phyloP scores from a whole-genome alignment of 768 basidiomycete species.

The Leccinum broughii region DNA sequence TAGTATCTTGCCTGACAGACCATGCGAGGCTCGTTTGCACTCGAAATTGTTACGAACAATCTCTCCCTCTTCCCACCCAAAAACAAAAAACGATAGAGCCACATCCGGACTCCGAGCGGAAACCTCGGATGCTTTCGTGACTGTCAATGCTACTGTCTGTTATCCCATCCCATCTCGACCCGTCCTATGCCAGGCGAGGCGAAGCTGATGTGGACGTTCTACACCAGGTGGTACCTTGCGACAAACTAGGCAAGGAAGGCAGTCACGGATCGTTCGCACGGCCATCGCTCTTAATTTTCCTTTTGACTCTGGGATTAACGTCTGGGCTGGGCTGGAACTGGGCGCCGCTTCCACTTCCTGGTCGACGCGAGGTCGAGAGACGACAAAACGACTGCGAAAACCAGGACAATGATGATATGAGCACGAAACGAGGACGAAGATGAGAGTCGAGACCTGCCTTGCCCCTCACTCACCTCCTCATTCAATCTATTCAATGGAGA shows the following conservation, averaged over 20 bases:
- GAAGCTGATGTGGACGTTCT: not conserved
- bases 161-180: not conserved
- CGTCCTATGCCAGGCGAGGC: not conserved
- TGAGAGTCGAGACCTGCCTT: not conserved
- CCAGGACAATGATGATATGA: not conserved
- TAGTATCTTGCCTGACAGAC: not conserved
- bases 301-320: not conserved
- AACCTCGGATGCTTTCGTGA: conserved; percentile 9
- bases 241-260: not conserved
- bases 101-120: conserved; percentile 9
- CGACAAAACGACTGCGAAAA: not conserved
- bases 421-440: not conserved
- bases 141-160: not conserved
- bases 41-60: not conserved
- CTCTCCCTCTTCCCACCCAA: not conserved
- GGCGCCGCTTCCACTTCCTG: not conserved
- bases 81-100: not conserved
- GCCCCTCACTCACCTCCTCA: not conserved
- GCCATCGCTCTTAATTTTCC: not conserved
- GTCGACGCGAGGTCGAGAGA: not conserved
- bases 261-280: not conserved
- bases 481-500: not conserved
- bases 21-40: not conserved
- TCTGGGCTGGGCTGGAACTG: not conserved
- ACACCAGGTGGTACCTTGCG: not conserved